phyloP scores from a whole-genome alignment of 176 grass and related monocot genomes.

The Lolium multiflorum region DNA sequence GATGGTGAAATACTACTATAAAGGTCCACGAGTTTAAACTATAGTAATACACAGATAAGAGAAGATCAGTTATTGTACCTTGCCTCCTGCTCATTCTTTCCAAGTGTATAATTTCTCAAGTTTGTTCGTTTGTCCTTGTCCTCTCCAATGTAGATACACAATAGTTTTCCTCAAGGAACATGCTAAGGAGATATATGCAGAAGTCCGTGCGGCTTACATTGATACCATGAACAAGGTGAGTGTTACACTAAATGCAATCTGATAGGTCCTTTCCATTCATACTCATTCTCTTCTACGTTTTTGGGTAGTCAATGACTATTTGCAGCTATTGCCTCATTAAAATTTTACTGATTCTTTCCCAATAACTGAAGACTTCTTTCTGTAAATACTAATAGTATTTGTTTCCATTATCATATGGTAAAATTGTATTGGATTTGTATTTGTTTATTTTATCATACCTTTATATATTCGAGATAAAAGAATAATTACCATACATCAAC shows the following conservation, averaged over 20 bases:
- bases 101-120: not conserved
- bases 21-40: not conserved
- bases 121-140: conserved; percentile 2
- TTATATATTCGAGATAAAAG: not conserved
- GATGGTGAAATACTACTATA: not conserved
- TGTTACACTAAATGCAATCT: conserved; percentile 33
- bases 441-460: not conserved
- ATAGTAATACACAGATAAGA: conserved; percentile 5
- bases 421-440: not conserved
- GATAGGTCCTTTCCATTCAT: conserved; percentile 15
- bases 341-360: not conserved
- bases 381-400: not conserved
- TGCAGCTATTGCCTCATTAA: not conserved
- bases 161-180: conserved; percentile 94
- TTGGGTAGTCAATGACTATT: not conserved
- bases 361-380: not conserved
- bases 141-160: conserved; percentile 64
- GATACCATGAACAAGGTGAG: conserved; percentile 99
- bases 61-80: conserved; percentile 8
- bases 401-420: not conserved
- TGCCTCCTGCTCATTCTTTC: conserved; percentile 6
- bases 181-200: conserved; percentile 97
- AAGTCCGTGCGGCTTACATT: conserved; percentile 92
- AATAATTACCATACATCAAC: not conserved
- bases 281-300: not conserved